phyloP scores from a whole-genome alignment of 108 stramenopile genomes.

The Cyclotella choctawhatcheeana region DNA sequence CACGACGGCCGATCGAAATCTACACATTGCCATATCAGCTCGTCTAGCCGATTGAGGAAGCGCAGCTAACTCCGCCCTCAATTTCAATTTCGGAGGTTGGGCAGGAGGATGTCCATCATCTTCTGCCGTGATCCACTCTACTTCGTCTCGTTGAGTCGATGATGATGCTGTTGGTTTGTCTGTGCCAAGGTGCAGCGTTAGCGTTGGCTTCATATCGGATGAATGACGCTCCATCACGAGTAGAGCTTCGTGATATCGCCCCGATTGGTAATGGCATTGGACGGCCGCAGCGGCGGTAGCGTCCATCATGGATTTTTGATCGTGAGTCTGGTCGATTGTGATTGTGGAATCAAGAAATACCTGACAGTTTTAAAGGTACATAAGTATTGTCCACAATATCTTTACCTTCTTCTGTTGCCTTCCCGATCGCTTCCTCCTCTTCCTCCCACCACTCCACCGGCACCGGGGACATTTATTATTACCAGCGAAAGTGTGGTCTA shows the following conservation, averaged over 20 bases:
- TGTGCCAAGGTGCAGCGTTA: neutral
- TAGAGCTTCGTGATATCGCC: conserved; percentile 8
- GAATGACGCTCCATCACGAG: neutral
- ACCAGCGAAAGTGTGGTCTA: too few relatives aligned
- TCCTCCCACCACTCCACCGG: too few relatives aligned
- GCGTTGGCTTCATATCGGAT: neutral
- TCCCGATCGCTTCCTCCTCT: too few relatives aligned
- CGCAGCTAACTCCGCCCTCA: conserved; percentile 35
- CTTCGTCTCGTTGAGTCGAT: neutral
- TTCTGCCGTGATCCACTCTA: conserved; percentile 5
- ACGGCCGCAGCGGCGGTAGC: conserved; percentile 5
- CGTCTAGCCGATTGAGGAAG: conserved; percentile 30
- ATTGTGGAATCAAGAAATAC: neutral
- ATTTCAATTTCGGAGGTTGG: neutral
- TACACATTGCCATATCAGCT: conserved; percentile 51
- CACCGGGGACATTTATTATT: too few relatives aligned
- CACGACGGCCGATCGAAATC: conserved; percentile 42
- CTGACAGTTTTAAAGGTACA: neutral
- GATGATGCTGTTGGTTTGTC: neutral
- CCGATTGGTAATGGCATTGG: conserved; percentile 24
- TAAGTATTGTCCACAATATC: too few relatives aligned
- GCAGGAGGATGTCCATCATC: neutral
- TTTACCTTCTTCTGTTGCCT: too few relatives aligned
- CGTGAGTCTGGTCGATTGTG: too few relatives aligned
- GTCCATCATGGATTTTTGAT: conserved; percentile 1